Conservation (phyloP, 2,329 filamentous ascomycete species). For the Diaporthe vaccinii region DNA sequence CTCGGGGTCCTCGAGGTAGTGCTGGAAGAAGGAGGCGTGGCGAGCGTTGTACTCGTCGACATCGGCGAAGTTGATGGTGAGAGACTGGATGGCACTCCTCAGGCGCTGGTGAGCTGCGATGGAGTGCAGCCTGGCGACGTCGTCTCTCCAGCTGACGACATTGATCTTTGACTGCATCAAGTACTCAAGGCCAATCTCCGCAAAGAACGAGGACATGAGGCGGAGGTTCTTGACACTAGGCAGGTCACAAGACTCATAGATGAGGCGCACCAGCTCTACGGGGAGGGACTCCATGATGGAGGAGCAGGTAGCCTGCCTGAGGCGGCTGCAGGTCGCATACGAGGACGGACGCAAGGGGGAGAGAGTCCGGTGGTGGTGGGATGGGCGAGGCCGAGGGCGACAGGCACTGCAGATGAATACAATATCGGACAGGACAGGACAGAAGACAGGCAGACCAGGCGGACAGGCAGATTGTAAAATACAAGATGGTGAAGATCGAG, state of each 20-base stretch:
- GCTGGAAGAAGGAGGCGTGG: slow-evolving; percentile 52
- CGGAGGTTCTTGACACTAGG: slow-evolving; percentile 57
- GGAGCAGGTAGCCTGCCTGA: slow-evolving; percentile 39
- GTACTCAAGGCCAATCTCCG: slow-evolving; percentile 58
- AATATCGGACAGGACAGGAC: neutral
- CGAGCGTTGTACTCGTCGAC: slow-evolving; percentile 57
- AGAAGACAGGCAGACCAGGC: neutral
- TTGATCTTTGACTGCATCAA: slow-evolving; percentile 58
- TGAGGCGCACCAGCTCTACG: slow-evolving; percentile 57
- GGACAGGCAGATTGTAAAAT: slow-evolving; percentile 14
- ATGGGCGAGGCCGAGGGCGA: slow-evolving; percentile 29
- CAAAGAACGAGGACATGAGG: slow-evolving; percentile 53
- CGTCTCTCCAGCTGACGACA: slow-evolving; percentile 59
- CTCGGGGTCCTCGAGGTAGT: slow-evolving; percentile 55
- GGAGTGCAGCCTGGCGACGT: slow-evolving; percentile 58
- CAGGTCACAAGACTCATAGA: slow-evolving; percentile 57
- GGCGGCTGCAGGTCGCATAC: slow-evolving; percentile 40
- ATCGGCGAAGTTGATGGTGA: slow-evolving; percentile 61
- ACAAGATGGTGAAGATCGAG: slow-evolving; percentile 28
- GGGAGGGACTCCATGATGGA: slow-evolving; percentile 49
- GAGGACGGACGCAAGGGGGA: slow-evolving; percentile 6
- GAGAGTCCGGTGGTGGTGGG: slow-evolving; percentile 8
- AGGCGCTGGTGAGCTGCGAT: slow-evolving; percentile 60
- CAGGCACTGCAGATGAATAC: slow-evolving; percentile 18
- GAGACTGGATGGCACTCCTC: slow-evolving; percentile 55